Conservation (phyloP, 768 basidiomycete species). For the Naganishia onofrii region DNA sequence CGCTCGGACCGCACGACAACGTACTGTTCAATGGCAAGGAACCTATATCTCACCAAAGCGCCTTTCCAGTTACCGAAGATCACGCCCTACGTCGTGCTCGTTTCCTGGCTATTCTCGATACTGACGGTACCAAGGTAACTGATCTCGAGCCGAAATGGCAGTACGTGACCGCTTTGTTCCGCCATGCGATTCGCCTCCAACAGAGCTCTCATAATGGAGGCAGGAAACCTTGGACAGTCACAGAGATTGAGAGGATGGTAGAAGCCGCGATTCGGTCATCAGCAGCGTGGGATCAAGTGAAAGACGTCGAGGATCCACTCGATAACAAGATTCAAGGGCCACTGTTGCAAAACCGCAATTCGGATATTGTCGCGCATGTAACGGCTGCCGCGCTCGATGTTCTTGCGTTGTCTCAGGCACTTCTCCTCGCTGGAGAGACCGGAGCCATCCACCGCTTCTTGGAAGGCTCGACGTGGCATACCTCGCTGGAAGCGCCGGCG, state of each 20-base stretch:
- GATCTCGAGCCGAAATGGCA: conserved; percentile 13
- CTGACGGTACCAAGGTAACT: not conserved
- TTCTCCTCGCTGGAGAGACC: conserved; percentile 33
- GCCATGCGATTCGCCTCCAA: conserved; percentile 13
- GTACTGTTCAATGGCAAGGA: not conserved
- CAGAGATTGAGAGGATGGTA: conserved; percentile 15
- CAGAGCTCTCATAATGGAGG: conserved; percentile 10
- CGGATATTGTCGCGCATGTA: conserved; percentile 40
- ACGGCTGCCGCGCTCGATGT: conserved; percentile 37
- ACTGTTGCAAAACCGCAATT: conserved; percentile 41
- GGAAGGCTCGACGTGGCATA: conserved; percentile 29
- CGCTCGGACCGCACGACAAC: conserved; percentile 17
- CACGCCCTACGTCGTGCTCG: not conserved
- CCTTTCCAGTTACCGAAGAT: not conserved
- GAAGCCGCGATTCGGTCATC: conserved; percentile 14
- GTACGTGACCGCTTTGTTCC: conserved; percentile 1
- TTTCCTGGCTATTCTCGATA: not conserved
- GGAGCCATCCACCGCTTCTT: conserved; percentile 26
- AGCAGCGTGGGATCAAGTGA: not conserved
- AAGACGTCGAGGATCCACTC: not conserved
- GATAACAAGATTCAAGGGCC: not conserved
- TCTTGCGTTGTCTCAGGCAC: conserved; percentile 42
- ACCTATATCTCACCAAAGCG: conserved; percentile 2
- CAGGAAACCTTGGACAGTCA: conserved; percentile 15
- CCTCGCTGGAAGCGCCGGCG: not conserved